Evolutionary conservation across 2,329 filamentous ascomycete species (phyloP).

Genomic region (Xylaria sp.): DNA sequence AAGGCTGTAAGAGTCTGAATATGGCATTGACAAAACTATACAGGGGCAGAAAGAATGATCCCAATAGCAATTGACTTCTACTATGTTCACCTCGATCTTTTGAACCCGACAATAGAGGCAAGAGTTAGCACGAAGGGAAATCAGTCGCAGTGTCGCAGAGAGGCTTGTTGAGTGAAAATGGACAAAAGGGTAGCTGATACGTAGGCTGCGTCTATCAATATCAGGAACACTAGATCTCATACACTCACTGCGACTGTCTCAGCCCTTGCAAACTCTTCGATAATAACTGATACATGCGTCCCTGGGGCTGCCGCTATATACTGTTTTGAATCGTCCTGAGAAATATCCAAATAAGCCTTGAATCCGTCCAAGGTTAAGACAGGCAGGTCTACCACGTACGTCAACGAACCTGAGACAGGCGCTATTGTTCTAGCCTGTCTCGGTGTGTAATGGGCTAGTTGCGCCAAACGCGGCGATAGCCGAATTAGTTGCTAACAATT

Average conservation of each 20-base stretch:
- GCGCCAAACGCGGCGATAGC: not conserved
- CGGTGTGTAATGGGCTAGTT: not conserved
- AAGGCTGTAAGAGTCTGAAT: too few species aligned
- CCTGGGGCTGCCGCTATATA: too few species aligned
- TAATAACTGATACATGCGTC: not conserved
- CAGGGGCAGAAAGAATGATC: too few species aligned
- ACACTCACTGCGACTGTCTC: not conserved
- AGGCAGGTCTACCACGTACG: not conserved
- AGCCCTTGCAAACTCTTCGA: not conserved
- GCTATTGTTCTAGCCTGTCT: not conserved
- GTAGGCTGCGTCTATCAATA: not conserved
- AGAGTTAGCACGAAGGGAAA: too few species aligned
- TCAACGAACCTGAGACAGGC: not conserved
- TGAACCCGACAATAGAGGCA: too few species aligned
- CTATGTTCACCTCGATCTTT: too few species aligned
- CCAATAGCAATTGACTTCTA: too few species aligned
- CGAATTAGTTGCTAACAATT: not conserved
- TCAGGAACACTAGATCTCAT: not conserved
- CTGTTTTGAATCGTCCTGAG: too few species aligned
- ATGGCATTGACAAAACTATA: too few species aligned
- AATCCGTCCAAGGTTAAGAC: not conserved
- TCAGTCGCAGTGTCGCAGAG: too few species aligned
- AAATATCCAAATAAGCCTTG: not conserved
- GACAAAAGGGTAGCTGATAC: too few species aligned
- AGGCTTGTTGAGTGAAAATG: too few species aligned